phyloP scores from a whole-genome alignment of 805 yeast genomes.

The Starmerella kuoi region DNA sequence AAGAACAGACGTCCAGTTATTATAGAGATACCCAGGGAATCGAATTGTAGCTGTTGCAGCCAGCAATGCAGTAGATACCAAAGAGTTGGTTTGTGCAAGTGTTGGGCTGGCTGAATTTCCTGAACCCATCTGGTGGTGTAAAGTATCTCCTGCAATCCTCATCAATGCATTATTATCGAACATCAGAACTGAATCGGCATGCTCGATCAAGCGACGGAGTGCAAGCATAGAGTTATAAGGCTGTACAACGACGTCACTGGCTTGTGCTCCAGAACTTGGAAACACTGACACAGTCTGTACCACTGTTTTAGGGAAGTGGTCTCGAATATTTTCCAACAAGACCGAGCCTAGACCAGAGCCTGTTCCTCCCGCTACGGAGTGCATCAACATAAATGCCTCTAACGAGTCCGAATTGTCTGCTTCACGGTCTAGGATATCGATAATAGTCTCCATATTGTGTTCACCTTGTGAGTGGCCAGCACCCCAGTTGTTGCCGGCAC shows the following conservation, averaged over 20 bases:
- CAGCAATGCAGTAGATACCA: slow-evolving; percentile 75
- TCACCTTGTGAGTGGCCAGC: slow-evolving; percentile 73
- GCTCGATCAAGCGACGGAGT: slow-evolving; percentile 65
- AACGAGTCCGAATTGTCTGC: slow-evolving; percentile 79
- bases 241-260: slow-evolving; percentile 94
- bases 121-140: slow-evolving; percentile 36
- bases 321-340: slow-evolving; percentile 63
- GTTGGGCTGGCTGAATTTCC: slow-evolving; percentile 34
- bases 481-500: slow-evolving; percentile 92
- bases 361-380: slow-evolving; percentile 97
- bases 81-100: slow-evolving; percentile 67
- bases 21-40: slow-evolving; percentile 85
- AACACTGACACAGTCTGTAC: slow-evolving; percentile 78
- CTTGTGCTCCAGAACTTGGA: slow-evolving; percentile 55
- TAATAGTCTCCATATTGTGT: slow-evolving; percentile 53
- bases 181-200: slow-evolving; percentile 77
- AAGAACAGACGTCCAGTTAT: slow-evolving; percentile 66
- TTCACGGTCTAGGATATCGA: slow-evolving; percentile 79
- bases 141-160: slow-evolving; percentile 52
- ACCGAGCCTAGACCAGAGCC: slow-evolving; percentile 92
- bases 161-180: slow-evolving; percentile 81
- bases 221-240: slow-evolving; percentile 87
- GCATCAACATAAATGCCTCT: slow-evolving; percentile 82
- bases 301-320: slow-evolving; percentile 70
- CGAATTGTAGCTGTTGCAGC: slow-evolving; percentile 77